Base-by-base conservation (phyloP, 352 stramenopile species). In the Globisporangium carolinianum region DNA sequence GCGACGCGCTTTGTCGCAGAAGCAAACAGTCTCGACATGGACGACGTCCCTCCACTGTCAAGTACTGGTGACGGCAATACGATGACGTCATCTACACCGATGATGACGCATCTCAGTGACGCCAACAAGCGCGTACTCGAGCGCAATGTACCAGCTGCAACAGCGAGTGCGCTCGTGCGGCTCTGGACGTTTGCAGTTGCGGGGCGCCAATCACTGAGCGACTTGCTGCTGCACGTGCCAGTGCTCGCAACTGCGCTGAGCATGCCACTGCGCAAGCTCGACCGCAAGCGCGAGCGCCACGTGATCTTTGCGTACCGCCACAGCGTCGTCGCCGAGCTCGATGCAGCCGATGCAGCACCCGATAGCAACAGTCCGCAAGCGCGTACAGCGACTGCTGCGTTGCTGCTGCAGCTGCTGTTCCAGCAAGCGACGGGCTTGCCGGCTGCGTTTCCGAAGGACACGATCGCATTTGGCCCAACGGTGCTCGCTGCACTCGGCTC, bases 281-380 rank as follows among this genome's bases (percentile, higher is more conserved):
- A 94, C 61, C 82, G 84, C 18, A 94, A 94, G 61, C 89, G 89
- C 53, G 83, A 94, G 68, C 76, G 79, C 7, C 77, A 90, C 36
- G 57, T 87, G 47, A 66, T 89, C 6, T 92, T 90, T 36, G 57
- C 59, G 6, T 84, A 88, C 49, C 75, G 82, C 38, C 78, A 89
- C 62, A 42, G 55, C 24, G 60, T 78, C 8, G 54, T 89, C 38
- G 65, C 57, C 5, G 68, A 75, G 46, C 54, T 91, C 47, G 78
- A 87, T 6, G 51, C 62, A 24, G 24, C 24, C 24, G 24, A 24
- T 24, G 24, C 24, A 24, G 24, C 24, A 24, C 24, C 2, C 2
- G 24, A 24, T 24, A 24, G 24, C 2, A 10, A 60, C 66, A 4
- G 60, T 24, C 47, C 61, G 54, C 10, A 55, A 73, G 5, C 58